These are phyloP conservation scores for Plasmodium ovale DNA, from an alignment of 169 alveolate genomes.

Conservation along the genomic window DNA sequence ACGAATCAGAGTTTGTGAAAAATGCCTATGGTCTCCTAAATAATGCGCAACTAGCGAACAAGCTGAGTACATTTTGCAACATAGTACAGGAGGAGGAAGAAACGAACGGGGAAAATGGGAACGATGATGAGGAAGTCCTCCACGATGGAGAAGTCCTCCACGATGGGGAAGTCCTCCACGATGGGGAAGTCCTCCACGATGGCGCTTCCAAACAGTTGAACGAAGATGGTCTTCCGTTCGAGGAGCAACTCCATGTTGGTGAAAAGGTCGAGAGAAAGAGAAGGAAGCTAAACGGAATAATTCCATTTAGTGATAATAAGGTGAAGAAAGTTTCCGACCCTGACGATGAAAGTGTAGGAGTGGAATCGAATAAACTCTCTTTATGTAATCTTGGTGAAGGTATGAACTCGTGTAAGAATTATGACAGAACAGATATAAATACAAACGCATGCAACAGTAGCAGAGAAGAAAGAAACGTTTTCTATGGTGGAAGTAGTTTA, in stretches of 20 bases:
- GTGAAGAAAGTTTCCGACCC: neutral
- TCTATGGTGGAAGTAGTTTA: too few species aligned
- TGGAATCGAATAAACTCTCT: too few species aligned
- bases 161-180: neutral
- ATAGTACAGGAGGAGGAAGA: constrained; percentile 5
- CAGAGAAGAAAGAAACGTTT: too few species aligned
- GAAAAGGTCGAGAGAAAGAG: neutral
- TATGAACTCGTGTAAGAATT: too few species aligned
- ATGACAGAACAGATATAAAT: too few species aligned
- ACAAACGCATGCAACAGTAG: too few species aligned
- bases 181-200: neutral
- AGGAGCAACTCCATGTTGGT: neutral
- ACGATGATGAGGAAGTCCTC: neutral
- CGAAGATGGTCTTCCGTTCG: neutral
- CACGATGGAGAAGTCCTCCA: neutral
- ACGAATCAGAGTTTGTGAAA: neutral
- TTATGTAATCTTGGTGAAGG: too few species aligned
- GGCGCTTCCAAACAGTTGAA: neutral
- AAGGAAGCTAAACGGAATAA: neutral
- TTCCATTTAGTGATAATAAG: neutral
- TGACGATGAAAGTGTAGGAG: neutral
- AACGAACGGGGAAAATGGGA: neutral
- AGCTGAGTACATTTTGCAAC: constrained; percentile 9
- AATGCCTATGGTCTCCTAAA: constrained; percentile 9
- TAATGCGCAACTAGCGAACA: constrained; percentile 8